phyloP scores from a whole-genome alignment of 176 grass and related monocot species.

The Urochloa ruziziensis region DNA sequence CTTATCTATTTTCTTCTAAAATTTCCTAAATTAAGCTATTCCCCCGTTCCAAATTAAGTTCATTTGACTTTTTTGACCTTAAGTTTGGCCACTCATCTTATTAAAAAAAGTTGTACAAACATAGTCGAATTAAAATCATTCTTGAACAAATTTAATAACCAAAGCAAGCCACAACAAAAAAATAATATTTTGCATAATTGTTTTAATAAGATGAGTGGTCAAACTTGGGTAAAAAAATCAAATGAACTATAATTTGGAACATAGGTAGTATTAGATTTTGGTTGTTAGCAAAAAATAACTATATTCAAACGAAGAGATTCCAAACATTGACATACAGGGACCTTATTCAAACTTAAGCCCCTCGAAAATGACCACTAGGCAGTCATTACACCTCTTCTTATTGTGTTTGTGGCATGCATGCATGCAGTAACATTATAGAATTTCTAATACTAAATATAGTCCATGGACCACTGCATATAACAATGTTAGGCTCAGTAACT shows the following conservation, averaged over 20 bases:
- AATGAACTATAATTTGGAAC: no score
- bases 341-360: neutral
- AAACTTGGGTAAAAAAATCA: no score
- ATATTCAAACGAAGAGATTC: neutral
- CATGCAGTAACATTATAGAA: neutral
- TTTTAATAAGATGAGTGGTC: no score
- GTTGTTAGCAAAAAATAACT: slow-evolving; percentile 4
- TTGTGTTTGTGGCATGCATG: neutral
- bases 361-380: neutral
- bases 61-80: no score
- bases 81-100: no score
- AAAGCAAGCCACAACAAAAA: no score
- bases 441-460: slow-evolving; percentile 1
- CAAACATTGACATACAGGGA: neutral
- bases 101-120: no score
- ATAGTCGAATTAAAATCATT: no score
- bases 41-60: no score
- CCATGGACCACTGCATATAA: neutral
- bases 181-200: no score
- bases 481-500: neutral
- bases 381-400: neutral
- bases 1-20: slow-evolving; percentile 4
- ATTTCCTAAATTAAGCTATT: slow-evolving; percentile 28
- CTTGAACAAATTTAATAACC: no score
- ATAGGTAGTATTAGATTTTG: slow-evolving; percentile 16